phyloP scores from a whole-genome alignment of 1,139 yeast genomes.

The Hemisphaericaspora xylofermentans region DNA sequence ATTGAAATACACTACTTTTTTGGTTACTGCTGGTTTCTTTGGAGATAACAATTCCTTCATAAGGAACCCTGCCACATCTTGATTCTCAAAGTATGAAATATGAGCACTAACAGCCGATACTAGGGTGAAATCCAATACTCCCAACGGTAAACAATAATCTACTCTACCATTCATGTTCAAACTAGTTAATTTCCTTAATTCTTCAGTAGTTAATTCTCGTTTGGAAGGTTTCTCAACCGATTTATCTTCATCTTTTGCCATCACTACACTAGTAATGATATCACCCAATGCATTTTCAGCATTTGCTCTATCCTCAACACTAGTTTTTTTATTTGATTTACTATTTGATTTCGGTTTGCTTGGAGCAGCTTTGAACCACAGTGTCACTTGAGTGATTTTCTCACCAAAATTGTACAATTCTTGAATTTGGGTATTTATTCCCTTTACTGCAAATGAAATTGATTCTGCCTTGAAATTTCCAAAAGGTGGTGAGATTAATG shows the following conservation, averaged over 20 bases:
- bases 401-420: conserved; percentile 42
- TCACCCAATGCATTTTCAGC: conserved; percentile 49
- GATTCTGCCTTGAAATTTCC: conserved; percentile 57
- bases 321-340: conserved; percentile 6
- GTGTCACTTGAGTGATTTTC: conserved; percentile 44
- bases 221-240: conserved; percentile 19
- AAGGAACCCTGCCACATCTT: conserved; percentile 78
- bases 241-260: conserved; percentile 20
- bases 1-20: conserved; percentile 23
- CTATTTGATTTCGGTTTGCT: conserved; percentile 9
- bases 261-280: conserved; percentile 34
- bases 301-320: conserved; percentile 23
- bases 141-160: conserved; percentile 79
- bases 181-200: conserved; percentile 33
- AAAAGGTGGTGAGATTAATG: conserved; percentile 59
- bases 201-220: conserved; percentile 25
- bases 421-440: conserved; percentile 45
- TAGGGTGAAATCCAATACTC: conserved; percentile 75
- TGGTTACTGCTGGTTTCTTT: conserved; percentile 19
- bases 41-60: conserved; percentile 50
- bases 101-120: conserved; percentile 85
- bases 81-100: conserved; percentile 83
- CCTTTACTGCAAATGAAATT: conserved; percentile 56
- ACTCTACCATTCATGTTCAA: conserved; percentile 73
- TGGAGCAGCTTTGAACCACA: conserved; percentile 35